These are phyloP conservation scores for Populus ilicifolia DNA, from an alignment of 345 rosid species.

Conservation along the genomic window DNA sequence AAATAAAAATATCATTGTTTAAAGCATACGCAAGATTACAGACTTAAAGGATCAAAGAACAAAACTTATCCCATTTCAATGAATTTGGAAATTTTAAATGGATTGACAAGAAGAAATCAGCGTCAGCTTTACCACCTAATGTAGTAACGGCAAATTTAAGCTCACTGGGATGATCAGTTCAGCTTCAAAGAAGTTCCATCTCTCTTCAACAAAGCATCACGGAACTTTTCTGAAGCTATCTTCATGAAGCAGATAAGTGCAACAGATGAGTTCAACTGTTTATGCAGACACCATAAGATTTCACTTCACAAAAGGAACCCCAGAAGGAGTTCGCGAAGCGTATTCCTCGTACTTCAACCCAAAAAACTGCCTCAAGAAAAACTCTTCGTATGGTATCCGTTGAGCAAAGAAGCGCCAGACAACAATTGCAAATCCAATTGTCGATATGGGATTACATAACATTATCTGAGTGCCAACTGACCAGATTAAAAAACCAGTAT, in stretches of 20 bases:
- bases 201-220: background rate
- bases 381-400: slow-evolving; percentile 63
- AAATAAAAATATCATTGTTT: background rate
- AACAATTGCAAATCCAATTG: slow-evolving; percentile 48
- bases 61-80: background rate
- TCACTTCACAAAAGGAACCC: slow-evolving; percentile 65
- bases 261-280: background rate
- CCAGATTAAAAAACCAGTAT: slow-evolving; percentile 65
- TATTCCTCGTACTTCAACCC: slow-evolving; percentile 51
- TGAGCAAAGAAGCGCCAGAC: slow-evolving; percentile 63
- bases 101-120: background rate
- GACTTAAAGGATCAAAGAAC: background rate
- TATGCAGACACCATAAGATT: background rate
- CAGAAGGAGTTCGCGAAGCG: slow-evolving; percentile 50
- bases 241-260: background rate
- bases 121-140: background rate
- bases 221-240: background rate
- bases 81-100: background rate
- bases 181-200: background rate
- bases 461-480: slow-evolving; percentile 71
- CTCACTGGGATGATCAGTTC: background rate
- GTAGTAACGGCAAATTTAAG: background rate
- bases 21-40: background rate
- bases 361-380: slow-evolving; percentile 61
- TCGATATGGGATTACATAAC: slow-evolving; percentile 67